phyloP scores from a whole-genome alignment of 2,329 filamentous ascomycete species.

The Plenodomus biglobosus region DNA sequence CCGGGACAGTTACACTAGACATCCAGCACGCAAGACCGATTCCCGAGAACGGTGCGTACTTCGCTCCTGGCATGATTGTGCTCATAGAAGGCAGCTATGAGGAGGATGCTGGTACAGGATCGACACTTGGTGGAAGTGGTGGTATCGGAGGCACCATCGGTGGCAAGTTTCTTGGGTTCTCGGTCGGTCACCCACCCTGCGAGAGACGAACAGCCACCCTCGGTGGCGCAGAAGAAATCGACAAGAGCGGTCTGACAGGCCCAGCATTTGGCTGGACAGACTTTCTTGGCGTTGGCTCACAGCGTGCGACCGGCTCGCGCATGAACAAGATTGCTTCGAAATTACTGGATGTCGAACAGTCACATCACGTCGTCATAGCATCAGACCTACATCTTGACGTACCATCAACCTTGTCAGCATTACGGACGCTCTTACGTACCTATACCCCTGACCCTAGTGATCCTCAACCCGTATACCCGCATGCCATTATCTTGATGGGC shows the following conservation, averaged over 20 bases:
- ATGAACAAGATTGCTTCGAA: slow-evolving; percentile 81
- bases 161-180: slow-evolving; percentile 88
- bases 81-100: slow-evolving; percentile 95
- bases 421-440: slow-evolving; percentile 73
- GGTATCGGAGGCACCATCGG: slow-evolving; percentile 89
- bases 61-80: slow-evolving; percentile 93
- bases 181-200: slow-evolving; percentile 86
- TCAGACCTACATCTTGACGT: slow-evolving; percentile 86
- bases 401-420: slow-evolving; percentile 75
- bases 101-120: slow-evolving; percentile 69
- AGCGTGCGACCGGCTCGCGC: slow-evolving; percentile 75
- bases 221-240: slow-evolving; percentile 61
- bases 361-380: slow-evolving; percentile 68
- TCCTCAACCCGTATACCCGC: slow-evolving; percentile 63
- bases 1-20: slow-evolving; percentile 84
- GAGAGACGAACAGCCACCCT: slow-evolving; percentile 80
- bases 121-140: slow-evolving; percentile 67
- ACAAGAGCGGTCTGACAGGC: slow-evolving; percentile 41
- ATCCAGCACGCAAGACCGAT: slow-evolving; percentile 78
- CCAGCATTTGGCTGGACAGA: slow-evolving; percentile 88
- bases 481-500: slow-evolving; percentile 80
- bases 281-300: slow-evolving; percentile 87
- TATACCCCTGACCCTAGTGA: slow-evolving; percentile 63
- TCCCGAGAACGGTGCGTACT: slow-evolving; percentile 86
- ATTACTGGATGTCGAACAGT: slow-evolving; percentile 53